These are phyloP conservation scores for Puccinia triticina DNA, from an alignment of 1,284 basidiomycete genomes.

Conservation along the genomic window DNA sequence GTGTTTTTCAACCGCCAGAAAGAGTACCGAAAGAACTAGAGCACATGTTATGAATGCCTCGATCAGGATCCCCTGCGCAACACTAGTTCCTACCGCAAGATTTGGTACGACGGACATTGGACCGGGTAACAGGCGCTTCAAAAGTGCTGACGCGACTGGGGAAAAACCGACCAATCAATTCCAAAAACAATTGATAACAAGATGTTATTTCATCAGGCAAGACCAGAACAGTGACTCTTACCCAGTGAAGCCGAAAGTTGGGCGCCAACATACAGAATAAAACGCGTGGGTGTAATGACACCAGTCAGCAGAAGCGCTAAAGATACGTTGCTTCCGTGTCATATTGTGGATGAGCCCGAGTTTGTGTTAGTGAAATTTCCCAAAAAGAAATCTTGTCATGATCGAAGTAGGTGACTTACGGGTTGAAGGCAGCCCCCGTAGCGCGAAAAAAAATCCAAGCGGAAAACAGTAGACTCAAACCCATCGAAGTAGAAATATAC, in stretches of 20 bases:
- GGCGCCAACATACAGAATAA: conserved; percentile 52
- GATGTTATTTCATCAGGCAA: background rate
- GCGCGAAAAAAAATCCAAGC: conserved; percentile 76
- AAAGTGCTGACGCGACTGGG: conserved; percentile 27
- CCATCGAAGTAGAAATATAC: conserved; percentile 70
- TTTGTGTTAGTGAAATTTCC: background rate
- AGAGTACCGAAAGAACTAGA: conserved; percentile 40
- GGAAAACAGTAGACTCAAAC: conserved; percentile 70
- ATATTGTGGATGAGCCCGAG: background rate
- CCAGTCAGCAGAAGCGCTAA: conserved; percentile 52
- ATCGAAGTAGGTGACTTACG: conserved; percentile 56
- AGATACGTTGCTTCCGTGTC: conserved; percentile 39
- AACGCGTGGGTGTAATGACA: conserved; percentile 52
- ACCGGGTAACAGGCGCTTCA: conserved; percentile 30
- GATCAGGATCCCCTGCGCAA: conserved; percentile 32
- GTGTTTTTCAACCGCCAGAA: conserved; percentile 46
- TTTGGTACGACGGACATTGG: conserved; percentile 29
- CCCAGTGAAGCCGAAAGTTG: conserved; percentile 46
- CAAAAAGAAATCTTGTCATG: conserved; percentile 59
- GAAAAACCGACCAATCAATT: background rate
- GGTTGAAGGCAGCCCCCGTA: conserved; percentile 65
- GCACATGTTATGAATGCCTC: conserved; percentile 36
- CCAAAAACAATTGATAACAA: background rate
- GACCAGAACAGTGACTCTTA: background rate
- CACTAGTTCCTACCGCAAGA: conserved; percentile 24